Base-by-base conservation (phyloP, 108 stramenopile genomes). In the Poteriospumella lacustris region DNA sequence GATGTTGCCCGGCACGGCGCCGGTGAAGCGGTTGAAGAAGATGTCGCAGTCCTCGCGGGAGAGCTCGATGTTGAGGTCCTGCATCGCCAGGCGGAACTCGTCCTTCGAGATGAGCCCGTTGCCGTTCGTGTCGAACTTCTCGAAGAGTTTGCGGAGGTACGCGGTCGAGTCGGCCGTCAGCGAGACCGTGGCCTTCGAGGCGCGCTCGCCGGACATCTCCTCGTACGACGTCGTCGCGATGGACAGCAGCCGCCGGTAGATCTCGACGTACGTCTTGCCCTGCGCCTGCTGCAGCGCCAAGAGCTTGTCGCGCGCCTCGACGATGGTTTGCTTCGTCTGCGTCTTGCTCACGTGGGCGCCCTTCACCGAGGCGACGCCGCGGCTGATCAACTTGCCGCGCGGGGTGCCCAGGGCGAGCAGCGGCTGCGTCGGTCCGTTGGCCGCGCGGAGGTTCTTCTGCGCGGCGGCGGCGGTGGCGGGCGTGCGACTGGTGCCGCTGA, bases 11-110 rank as follows among this genome's bases (percentile, higher is more conserved):
- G 26, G 40, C 40, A 29, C 24, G 19, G n/a, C 29, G 26, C 3
- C 33, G 12, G 43, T 1, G 62, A 80, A 80, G 58, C 80, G 80
- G 41, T 64, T 24, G 39, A 80, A 72, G 19, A 80, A 70, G 38
- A 64, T 52, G 12, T 76, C 9, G 2, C 2, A 40, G 75, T 80
- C 80, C 2, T 75, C 73, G 33, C 69, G 68, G 43, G 75, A 75
- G 29, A 80, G 1, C 39, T 31, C 5, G 26, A 76, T 9, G 43
- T 67, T 38, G 19, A 80, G 5, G 40, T 75, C 72, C 39, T 39
- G 2, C 44, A 80, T 44, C 12, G 44, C 24, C 31, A 52, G 42
- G 28, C 39, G 9, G 58, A 80, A 80, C 58, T 80, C 80, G 29
- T 58, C 52, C 15, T 31, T 26, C 28, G 80, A 76, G 34, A 80